phyloP scores from a whole-genome alignment of 192 early-diverging fungal species.

The Podila clonocystis region DNA sequence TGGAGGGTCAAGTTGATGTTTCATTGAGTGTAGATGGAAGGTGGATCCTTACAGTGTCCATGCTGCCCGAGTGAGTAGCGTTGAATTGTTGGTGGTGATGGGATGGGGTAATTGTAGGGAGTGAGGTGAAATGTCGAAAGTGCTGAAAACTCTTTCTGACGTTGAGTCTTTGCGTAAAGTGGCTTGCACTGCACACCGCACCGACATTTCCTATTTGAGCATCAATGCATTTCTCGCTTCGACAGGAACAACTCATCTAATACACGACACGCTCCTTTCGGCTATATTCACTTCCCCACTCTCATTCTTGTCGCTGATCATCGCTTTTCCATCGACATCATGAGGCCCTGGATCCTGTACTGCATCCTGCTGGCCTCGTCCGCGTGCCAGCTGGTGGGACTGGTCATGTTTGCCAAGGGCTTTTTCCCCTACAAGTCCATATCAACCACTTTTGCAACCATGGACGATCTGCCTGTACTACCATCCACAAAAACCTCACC shows the following conservation, averaged over 20 bases:
- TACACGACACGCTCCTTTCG: background rate
- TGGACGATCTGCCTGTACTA: constrained; percentile 40
- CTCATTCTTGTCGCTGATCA: no score
- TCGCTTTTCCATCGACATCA: constrained; percentile 5
- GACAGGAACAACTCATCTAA: background rate
- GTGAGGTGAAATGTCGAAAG: no score
- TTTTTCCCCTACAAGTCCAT: constrained; percentile 84
- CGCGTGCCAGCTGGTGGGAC: constrained; percentile 63
- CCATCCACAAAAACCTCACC: constrained; percentile 5
- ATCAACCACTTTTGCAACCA: constrained; percentile 68
- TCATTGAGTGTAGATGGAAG: background rate
- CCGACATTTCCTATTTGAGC: no score
- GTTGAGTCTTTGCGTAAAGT: no score
- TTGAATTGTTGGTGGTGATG: background rate
- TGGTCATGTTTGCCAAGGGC: constrained; percentile 74
- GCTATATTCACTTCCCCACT: background rate
- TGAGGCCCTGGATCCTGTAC: constrained; percentile 31
- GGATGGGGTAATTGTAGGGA: background rate
- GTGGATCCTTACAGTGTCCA: constrained; percentile 27
- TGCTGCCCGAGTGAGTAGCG: constrained; percentile 4
- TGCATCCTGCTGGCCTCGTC: constrained; percentile 34
- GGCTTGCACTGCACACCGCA: no score
- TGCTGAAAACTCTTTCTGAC: no score
- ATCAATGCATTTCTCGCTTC: no score
- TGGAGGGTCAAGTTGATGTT: background rate